Evolutionary conservation across 73 alveolate genomes (phyloP).

Genomic region (Tetrahymena borealis): DNA sequence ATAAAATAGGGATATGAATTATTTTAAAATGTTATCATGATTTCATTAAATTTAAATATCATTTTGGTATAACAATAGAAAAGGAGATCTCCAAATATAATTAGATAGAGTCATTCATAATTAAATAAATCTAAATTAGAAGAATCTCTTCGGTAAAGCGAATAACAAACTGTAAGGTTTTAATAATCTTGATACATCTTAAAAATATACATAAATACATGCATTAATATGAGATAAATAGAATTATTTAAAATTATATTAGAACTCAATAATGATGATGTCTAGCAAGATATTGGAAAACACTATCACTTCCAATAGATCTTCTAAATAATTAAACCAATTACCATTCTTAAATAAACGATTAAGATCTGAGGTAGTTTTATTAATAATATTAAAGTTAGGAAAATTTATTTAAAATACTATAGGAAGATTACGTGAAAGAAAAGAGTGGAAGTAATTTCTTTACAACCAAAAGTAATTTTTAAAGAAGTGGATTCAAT

Average conservation of each 20-base stretch:
- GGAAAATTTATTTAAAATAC: background rate
- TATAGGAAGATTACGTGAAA: background rate
- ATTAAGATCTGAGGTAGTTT: background rate
- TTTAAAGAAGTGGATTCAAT: background rate
- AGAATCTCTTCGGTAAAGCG: background rate
- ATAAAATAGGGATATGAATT: too few species aligned
- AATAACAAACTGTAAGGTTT: background rate
- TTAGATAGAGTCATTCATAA: background rate
- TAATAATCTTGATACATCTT: background rate
- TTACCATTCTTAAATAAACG: background rate
- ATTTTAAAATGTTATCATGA: too few species aligned
- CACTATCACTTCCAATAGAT: background rate
- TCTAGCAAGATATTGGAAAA: background rate
- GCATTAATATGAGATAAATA: too few species aligned
- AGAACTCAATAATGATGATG: background rate
- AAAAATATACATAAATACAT: too few species aligned
- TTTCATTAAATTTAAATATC: background rate
- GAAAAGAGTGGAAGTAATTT: background rate
- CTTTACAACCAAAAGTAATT: background rate
- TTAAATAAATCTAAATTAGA: background rate
- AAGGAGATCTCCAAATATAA: background rate
- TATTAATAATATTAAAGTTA: background rate
- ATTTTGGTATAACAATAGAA: background rate
- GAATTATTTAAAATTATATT: background rate
- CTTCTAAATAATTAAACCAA: background rate